Conservation (phyloP, 2,329 filamentous ascomycete genomes). For the Beauveria sp. region DNA sequence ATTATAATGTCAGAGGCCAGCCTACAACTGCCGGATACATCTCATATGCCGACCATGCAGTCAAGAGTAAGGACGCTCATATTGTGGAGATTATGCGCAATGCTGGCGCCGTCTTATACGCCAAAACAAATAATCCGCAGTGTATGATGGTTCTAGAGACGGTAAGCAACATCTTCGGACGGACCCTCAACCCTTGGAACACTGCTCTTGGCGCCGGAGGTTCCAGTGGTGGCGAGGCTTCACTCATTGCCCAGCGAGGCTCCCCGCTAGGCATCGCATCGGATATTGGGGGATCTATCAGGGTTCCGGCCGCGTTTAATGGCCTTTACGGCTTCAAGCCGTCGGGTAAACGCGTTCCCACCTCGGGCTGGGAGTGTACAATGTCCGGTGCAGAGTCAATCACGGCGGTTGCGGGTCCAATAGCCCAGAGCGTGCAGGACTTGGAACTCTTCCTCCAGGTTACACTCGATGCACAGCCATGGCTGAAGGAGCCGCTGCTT, state of each 20-base stretch:
- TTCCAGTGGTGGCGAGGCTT: constrained; percentile 46
- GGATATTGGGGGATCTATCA: constrained; percentile 27
- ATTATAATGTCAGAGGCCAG: constrained; percentile 37
- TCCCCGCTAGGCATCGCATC: constrained; percentile 24
- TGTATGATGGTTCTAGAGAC: constrained; percentile 44
- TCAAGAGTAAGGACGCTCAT: constrained; percentile 41
- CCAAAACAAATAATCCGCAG: constrained; percentile 60
- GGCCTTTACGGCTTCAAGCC: constrained; percentile 17
- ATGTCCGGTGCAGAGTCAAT: constrained; percentile 23
- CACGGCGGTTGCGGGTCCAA: constrained; percentile 30
- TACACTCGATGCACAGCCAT: constrained; percentile 28
- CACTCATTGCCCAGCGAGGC: constrained; percentile 28
- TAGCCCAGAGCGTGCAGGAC: constrained; percentile 30
- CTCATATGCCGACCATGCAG: constrained; percentile 39
- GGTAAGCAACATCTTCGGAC: constrained; percentile 53
- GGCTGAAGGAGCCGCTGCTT: constrained; percentile 19
- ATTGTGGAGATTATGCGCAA: constrained; percentile 50
- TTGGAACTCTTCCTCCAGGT: constrained; percentile 31
- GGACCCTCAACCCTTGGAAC: constrained; percentile 54
- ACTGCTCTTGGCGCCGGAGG: constrained; percentile 54
- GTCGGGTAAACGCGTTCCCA: constrained; percentile 15
- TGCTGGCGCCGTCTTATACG: constrained; percentile 57
- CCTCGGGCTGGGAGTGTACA: constrained; percentile 12
- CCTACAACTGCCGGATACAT: constrained; percentile 50
- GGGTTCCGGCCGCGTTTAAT: constrained; percentile 24